phyloP scores from a whole-genome alignment of 2,329 filamentous ascomycete genomes.

The Apiospora hydei region DNA sequence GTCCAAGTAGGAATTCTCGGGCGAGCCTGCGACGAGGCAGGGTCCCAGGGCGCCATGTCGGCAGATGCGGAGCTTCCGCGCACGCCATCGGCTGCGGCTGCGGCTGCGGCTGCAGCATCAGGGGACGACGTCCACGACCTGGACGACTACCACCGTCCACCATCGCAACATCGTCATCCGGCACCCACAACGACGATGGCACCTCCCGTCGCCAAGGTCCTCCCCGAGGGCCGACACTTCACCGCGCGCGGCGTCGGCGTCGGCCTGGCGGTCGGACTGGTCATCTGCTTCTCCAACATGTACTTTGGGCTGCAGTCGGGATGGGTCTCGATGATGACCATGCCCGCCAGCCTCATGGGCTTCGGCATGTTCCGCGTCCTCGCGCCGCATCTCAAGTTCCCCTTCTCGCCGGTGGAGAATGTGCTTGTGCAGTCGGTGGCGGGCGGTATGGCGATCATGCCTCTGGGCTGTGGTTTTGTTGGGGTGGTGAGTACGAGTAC shows the following conservation, averaged over 20 bases:
- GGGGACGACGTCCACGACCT: not conserved
- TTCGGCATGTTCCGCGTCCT: constrained; percentile 92
- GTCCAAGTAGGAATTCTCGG: not conserved
- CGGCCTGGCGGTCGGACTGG: constrained; percentile 82
- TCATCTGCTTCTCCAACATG: constrained; percentile 97
- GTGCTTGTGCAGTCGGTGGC: constrained; percentile 96
- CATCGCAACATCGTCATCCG: not conserved
- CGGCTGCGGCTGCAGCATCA: not conserved
- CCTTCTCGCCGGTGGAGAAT: constrained; percentile 95
- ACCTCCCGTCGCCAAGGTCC: constrained; percentile 24
- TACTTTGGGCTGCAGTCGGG: constrained; percentile 96
- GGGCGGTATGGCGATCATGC: constrained; percentile 95
- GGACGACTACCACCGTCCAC: not conserved
- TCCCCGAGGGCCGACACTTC: constrained; percentile 71
- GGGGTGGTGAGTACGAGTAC: constrained; percentile 67
- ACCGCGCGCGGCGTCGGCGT: constrained; percentile 81
- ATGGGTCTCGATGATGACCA: constrained; percentile 84
- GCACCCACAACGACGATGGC: not conserved
- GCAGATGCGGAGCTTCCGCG: not conserved
- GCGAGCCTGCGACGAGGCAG: not conserved
- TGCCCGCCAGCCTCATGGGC: constrained; percentile 93
- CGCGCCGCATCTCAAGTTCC: constrained; percentile 73
- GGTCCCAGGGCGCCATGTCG: not conserved
- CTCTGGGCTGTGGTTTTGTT: constrained; percentile 92
- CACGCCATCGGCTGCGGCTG: not conserved